Percentiles rank a stretch among this genome's conserved stretches.
These are phyloP conservation scores for Nicotiana benthamiana DNA, from an alignment of 257 asterid species.

Conservation along the genomic window DNA sequence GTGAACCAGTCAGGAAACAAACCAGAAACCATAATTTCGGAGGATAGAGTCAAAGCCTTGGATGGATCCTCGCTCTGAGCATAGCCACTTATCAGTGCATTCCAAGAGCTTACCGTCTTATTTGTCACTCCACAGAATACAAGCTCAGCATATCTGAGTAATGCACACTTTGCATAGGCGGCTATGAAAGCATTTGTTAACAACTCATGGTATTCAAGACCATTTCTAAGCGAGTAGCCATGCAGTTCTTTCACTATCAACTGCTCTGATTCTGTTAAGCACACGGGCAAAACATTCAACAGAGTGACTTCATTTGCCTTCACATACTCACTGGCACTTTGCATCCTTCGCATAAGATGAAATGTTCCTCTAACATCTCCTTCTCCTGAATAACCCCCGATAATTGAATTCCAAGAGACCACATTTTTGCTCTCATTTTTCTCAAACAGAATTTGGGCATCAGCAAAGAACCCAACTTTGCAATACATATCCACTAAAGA, in stretches of 20 bases:
- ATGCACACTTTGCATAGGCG: conserved; percentile 26
- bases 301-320: conserved; percentile 24
- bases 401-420: conserved; percentile 32
- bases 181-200: conserved; percentile 23
- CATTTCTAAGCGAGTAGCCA: conserved; percentile 20
- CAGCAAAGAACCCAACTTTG: conserved; percentile 20
- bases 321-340: not conserved
- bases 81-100: conserved; percentile 21
- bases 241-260: conserved; percentile 26
- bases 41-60: conserved; percentile 10
- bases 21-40: conserved; percentile 17
- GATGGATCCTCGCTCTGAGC: conserved; percentile 13
- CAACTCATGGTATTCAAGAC: conserved; percentile 8
- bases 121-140: conserved; percentile 11
- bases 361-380: conserved; percentile 19
- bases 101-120: conserved; percentile 27
- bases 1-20: conserved; percentile 22
- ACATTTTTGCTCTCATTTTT: conserved; percentile 14
- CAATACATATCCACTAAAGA: conserved; percentile 29
- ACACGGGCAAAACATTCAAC: conserved; percentile 19
- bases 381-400: conserved; percentile 23
- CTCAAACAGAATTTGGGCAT: conserved; percentile 18
- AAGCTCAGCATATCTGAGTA: conserved; percentile 11
- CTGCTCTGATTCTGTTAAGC: conserved; percentile 16
- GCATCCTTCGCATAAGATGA: conserved; percentile 22